Percentiles rank a stretch among this genome's conserved stretches.
These are phyloP conservation scores for Przewalskia tangutica DNA, from an alignment of 257 asterid species.

Conservation along the genomic window DNA sequence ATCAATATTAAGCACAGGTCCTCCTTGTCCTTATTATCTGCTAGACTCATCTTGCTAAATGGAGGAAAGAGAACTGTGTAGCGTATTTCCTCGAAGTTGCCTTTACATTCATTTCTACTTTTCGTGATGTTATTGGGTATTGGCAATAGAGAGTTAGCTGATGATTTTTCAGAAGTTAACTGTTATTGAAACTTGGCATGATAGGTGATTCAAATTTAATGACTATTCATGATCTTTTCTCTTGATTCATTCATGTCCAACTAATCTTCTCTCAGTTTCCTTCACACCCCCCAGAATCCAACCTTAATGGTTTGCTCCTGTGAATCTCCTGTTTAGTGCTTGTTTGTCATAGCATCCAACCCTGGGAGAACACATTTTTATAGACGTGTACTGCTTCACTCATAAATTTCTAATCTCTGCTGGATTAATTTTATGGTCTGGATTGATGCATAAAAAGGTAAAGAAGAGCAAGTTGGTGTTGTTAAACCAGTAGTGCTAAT, in stretches of 20 bases:
- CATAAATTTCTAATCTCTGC: neutral
- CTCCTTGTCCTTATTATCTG: slow-evolving; percentile 11
- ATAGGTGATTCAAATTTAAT: neutral
- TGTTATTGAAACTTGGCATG: neutral
- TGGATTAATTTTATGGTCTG: neutral
- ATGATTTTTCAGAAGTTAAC: neutral
- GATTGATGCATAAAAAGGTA: neutral
- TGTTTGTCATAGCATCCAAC: neutral
- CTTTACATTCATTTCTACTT: neutral
- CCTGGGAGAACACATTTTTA: neutral
- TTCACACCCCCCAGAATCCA: neutral
- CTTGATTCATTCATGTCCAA: neutral
- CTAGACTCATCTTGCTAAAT: neutral
- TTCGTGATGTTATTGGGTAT: neutral
- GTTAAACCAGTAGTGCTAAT: neutral
- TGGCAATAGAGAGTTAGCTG: slow-evolving; percentile 3
- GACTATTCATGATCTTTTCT: neutral
- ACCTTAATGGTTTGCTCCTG: neutral
- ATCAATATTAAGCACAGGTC: slow-evolving; percentile 83
- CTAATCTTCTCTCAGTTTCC: neutral
- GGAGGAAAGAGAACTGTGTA: neutral
- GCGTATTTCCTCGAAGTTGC: neutral
- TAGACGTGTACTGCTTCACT: neutral
- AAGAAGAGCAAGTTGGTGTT: neutral
- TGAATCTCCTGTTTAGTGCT: neutral